These are phyloP conservation scores for Macroventuria anomochaeta DNA, from an alignment of 2,329 filamentous ascomycete species.

Conservation along the genomic window DNA sequence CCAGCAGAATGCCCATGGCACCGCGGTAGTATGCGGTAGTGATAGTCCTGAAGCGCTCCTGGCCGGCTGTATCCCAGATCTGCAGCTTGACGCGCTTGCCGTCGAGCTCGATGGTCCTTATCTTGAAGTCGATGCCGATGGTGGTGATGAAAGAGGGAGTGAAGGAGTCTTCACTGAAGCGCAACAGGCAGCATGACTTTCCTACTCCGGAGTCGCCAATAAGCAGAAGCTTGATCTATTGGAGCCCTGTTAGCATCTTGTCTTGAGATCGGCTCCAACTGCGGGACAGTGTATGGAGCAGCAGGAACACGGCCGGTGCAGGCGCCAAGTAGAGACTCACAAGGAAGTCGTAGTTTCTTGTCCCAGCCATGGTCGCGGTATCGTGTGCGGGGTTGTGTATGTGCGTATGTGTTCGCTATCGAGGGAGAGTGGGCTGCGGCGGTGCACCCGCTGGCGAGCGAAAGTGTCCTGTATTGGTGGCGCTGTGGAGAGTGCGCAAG, in stretches of 20 bases:
- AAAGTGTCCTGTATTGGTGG: conserved; percentile 16
- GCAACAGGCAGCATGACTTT: conserved; percentile 95
- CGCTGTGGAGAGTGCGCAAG: conserved; percentile 3
- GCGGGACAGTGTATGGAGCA: conserved; percentile 14
- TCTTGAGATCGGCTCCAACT: not conserved
- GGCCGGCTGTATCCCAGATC: conserved; percentile 99
- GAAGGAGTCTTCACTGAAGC: conserved; percentile 97
- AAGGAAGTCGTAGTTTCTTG: conserved; percentile 99
- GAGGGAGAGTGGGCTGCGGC: conserved; percentile 30
- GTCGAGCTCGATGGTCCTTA: conserved; percentile 97
- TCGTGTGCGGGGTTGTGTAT: conserved; percentile 6
- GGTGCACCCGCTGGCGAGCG: conserved; percentile 34
- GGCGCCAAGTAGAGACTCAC: conserved; percentile 62
- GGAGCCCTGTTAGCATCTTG: conserved; percentile 18
- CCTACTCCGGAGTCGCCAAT: conserved; percentile 97
- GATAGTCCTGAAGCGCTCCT: conserved; percentile 98
- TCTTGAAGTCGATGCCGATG: conserved; percentile 99
- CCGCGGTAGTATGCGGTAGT: conserved; percentile 98
- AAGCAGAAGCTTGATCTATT: conserved; percentile 91
- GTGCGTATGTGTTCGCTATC: conserved; percentile 19
- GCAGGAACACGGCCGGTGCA: conserved; percentile 5
- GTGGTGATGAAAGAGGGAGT: conserved; percentile 98
- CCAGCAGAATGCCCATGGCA: conserved; percentile 96
- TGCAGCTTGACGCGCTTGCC: conserved; percentile 98
- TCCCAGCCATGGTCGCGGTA: conserved; percentile 77